Base-by-base conservation (phyloP, 129 eudicot genomes). In the Flaveria ramosissima region DNA sequence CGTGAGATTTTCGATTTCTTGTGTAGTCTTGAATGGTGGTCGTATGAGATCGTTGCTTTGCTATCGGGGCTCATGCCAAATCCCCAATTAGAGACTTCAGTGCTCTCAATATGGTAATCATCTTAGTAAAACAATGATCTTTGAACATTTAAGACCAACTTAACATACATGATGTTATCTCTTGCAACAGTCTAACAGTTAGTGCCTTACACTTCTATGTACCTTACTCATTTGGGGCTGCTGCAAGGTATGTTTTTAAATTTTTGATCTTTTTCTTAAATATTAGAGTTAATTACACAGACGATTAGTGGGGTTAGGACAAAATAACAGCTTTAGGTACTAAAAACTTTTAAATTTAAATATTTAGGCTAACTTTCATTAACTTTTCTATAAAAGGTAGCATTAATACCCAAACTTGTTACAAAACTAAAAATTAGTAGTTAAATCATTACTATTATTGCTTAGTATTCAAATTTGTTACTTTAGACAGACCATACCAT, bases 11-110 rank as follows among this genome's bases (percentile, higher is more conserved):
- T 47, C 30, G 13, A 32, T 50, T 63, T 51, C 20, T 20, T 36
- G 68, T 63, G 19, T 74, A 82, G 85, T 36, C 89, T 88, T 72
- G 89, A 88, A 64, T 83, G 92, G 89, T 88, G 89, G 89, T 73
- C 84, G 4, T 88, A 70, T 57, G 92, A 88, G 82, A 51, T 88
- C 32, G 76, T 83, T n/a, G 60, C 80, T 42, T 83, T 88, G 84
- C 68, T 88, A 2, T 65, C 92, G 0, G 89, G 89, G 7, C 82
- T 83, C 61, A 45, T 88, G 76, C 83, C 89, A 7, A 88, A 83
- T 83, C 92, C 89, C 8, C 84, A 88, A 53, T 83, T 88, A 52
- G 88, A 88, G 73, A 82, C 92, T 24, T 88, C 88, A 8, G 89
- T 88, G 59, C 92, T 88, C 70, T 88, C 92, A 0, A 88, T 88